These are phyloP conservation scores for Staphylotrichum tortipilum DNA, from an alignment of 495 filamentous ascomycete genomes.

Conservation along the genomic window DNA sequence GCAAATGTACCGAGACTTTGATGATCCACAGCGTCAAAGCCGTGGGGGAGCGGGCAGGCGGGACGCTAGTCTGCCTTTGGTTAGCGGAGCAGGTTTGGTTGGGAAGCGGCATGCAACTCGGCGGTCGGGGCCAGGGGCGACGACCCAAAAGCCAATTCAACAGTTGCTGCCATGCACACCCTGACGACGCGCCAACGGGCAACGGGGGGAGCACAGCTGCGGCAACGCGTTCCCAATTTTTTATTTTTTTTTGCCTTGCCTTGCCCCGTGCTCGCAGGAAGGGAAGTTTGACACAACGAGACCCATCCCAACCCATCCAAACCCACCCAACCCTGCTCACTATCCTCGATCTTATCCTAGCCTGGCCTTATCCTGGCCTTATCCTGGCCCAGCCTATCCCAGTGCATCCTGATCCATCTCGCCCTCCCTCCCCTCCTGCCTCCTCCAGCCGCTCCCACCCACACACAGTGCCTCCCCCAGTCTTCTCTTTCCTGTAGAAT, in stretches of 20 bases:
- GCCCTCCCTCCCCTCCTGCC: too few species aligned
- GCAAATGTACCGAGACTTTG: slow-evolving; percentile 15
- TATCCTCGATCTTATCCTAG: too few species aligned
- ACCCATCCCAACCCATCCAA: neutral
- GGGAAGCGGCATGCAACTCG: slow-evolving; percentile 19
- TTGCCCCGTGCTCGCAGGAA: slow-evolving; percentile 13
- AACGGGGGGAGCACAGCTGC: too few species aligned
- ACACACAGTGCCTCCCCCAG: too few species aligned
- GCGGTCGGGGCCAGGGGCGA: neutral
- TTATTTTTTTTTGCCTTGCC: too few species aligned
- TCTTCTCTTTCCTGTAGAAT: too few species aligned
- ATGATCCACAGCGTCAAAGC: slow-evolving; percentile 5
- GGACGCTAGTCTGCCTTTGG: slow-evolving; percentile 12
- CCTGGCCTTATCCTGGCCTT: too few species aligned
- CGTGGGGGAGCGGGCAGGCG: slow-evolving; percentile 15
- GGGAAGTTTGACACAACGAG: neutral
- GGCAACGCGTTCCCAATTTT: slow-evolving; percentile 20
- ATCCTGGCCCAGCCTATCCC: too few species aligned
- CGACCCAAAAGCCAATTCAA: slow-evolving; percentile 24
- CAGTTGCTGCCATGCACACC: slow-evolving; percentile 27
- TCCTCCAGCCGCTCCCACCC: too few species aligned
- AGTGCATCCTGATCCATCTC: too few species aligned
- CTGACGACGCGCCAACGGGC: slow-evolving; percentile 12
- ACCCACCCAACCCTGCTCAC: slow-evolving; percentile 3
- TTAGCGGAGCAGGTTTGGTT: slow-evolving; percentile 27